These are phyloP conservation scores for Colletotrichum theobromicola DNA, from an alignment of 2,329 filamentous ascomycete species.

Conservation along the genomic window DNA sequence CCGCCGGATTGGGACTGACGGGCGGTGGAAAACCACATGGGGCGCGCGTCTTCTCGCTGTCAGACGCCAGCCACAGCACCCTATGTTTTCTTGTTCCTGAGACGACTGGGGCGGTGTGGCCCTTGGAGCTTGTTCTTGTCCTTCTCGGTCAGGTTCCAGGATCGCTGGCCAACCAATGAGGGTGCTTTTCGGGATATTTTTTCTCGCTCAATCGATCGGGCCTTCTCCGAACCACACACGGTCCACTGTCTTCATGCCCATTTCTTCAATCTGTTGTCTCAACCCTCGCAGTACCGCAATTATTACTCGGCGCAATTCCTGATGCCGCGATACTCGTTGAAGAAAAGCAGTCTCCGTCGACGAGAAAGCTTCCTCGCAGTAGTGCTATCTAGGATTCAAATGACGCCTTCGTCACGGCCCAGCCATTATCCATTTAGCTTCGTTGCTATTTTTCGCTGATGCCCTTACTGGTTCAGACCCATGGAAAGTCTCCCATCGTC, in stretches of 20 bases:
- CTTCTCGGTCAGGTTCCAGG: conserved; percentile 9
- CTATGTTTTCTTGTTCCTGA: neutral
- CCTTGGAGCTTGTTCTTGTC: neutral
- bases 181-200: conserved; percentile 5
- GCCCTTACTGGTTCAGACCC: neutral
- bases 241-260: conserved; percentile 5
- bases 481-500: neutral
- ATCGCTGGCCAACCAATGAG: neutral
- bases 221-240: conserved; percentile 9
- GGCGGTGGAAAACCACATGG: neutral
- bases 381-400: neutral
- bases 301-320: neutral
- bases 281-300: neutral
- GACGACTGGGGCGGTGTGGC: neutral
- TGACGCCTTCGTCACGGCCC: neutral
- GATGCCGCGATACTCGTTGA: neutral
- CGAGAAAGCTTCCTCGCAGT: neutral
- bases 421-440: neutral
- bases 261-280: neutral
- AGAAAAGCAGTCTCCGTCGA: neutral
- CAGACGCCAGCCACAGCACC: neutral
- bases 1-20: neutral
- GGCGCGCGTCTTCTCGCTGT: neutral
- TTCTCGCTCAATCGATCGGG: conserved; percentile 19
- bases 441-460: neutral